A percentile compares a stretch with the other conserved stretches of the same genome.
Conservation (phyloP, 768 basidiomycete genomes). For the Suillus discolor region DNA sequence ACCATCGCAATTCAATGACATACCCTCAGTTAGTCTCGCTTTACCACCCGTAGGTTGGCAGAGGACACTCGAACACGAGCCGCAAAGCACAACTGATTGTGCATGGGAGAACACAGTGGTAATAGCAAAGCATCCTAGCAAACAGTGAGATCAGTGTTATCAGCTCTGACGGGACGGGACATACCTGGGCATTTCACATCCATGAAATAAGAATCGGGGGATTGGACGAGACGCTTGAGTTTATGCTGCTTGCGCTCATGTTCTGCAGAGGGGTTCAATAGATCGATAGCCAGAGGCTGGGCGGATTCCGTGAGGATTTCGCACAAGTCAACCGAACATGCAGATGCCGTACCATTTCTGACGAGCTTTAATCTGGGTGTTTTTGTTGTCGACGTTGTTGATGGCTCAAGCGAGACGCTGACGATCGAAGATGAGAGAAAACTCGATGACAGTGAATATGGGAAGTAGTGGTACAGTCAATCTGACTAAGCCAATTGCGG, state of each 20-base stretch:
- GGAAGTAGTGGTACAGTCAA: background rate
- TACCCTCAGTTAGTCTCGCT: conserved; percentile 97
- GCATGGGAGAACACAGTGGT: conserved; percentile 99
- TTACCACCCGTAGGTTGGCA: conserved; percentile 99
- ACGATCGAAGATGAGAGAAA: background rate
- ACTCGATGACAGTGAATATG: background rate
- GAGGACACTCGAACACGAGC: conserved; percentile 88
- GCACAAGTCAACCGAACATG: background rate
- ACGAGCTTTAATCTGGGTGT: background rate
- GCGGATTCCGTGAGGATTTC: background rate
- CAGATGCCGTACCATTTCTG: background rate
- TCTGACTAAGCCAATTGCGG: conserved; percentile 4
- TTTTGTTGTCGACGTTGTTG: background rate
- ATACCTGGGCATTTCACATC: conserved; percentile 98
- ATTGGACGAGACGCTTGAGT: conserved; percentile 98
- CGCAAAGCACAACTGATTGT: conserved; percentile 94
- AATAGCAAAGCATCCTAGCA: conserved; percentile 85
- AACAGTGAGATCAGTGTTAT: conserved; percentile 4
- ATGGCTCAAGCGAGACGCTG: background rate
- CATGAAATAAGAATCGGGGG: conserved; percentile 99
- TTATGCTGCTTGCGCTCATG: conserved; percentile 92
- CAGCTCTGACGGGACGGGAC: conserved; percentile 25
- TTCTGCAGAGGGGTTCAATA: conserved; percentile 92
- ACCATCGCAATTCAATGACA: conserved; percentile 25
- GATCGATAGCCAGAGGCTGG: conserved; percentile 95